Conservation (phyloP, 2,329 filamentous ascomycete genomes). For the Blumeriella jaapii region DNA sequence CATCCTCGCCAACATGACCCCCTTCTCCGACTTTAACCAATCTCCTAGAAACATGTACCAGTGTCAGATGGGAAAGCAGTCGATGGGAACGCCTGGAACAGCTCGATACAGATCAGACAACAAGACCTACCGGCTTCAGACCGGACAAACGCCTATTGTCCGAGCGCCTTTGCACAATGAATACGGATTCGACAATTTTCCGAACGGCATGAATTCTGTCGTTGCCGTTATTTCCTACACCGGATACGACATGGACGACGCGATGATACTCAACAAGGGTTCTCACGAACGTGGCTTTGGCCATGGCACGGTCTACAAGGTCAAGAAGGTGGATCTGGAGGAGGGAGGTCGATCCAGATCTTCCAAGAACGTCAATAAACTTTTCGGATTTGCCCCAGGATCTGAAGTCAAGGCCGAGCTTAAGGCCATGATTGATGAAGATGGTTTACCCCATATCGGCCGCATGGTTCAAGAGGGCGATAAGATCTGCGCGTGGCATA, state of each 20-base stretch:
- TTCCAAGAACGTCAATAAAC: conserved; percentile 59
- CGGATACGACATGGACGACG: conserved; percentile 99
- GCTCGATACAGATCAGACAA: conserved; percentile 86
- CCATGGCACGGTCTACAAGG: conserved; percentile 95
- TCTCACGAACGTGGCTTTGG: conserved; percentile 92
- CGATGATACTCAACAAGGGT: conserved; percentile 98
- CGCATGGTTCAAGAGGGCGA: conserved; percentile 69
- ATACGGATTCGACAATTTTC: conserved; percentile 96
- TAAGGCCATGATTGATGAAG: conserved; percentile 66
- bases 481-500: conserved; percentile 81
- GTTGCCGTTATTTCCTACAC: conserved; percentile 98
- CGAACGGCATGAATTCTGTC: conserved; percentile 88
- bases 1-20: conserved; percentile 96
- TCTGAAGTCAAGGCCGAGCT: conserved; percentile 55
- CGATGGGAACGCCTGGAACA: conserved; percentile 92
- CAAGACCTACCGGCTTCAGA: conserved; percentile 90
- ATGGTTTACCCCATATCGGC: conserved; percentile 77
- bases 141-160: conserved; percentile 89
- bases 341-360: conserved; percentile 60
- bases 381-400: conserved; percentile 84
- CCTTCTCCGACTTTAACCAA: conserved; percentile 98
- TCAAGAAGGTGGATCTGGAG: conserved; percentile 78
- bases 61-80: conserved; percentile 99
- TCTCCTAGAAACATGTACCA: conserved; percentile 99
- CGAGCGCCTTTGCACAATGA: conserved; percentile 87